Evolutionary conservation across 495 filamentous ascomycete species (phyloP), one percentile per base, ranked within the genome.

Genomic region (Niebla homalea): DNA sequence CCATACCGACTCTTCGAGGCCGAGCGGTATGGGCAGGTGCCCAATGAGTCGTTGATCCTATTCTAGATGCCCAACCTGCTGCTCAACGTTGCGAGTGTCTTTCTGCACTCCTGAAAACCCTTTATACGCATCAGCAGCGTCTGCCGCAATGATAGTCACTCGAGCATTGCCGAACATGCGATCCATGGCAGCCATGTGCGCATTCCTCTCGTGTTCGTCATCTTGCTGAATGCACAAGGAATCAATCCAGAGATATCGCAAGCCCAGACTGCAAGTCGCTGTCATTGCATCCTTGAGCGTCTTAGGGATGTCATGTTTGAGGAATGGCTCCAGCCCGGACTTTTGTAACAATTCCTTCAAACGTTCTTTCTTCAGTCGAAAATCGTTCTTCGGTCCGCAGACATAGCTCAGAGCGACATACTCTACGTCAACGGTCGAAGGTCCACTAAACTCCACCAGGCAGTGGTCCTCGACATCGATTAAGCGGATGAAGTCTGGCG

Each of bases 221-320:
- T 55, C 52, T 51, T 55, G 52, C 43, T 44, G 29, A 36, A 55
- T 55, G 46, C 57, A 60, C 29, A 60, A 47, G 23, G 29, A 22
- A 39, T 60, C 57, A 15, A 60, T 46, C 57, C 57, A 60, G 11
- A 60, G 35, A 47, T 58, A 60, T 22, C 45, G 36, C 38, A 54
- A 35, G 20, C 46, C 49, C 14, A 57, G 42, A 12, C 29, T 29
- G n/a, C 8, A 14, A 22, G 36, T 36, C 18, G 53, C 26, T 12
- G n/a, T 21, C 32, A 57, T 57, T 12, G 56, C 55, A 37, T 58
- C 56, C 25, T 39, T 22, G 29, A 40, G 56, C 32, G 15, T 45
- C 54, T 37, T 7, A 11, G n/a, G 55, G 53, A n/a, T 57, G 46
- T 26, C 26, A 21, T 20, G 26, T 4, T 45, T 21, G 19, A 45